phyloP scores from a whole-genome alignment of 2,329 filamentous ascomycete genomes.

The Leptodontidium sp. region DNA sequence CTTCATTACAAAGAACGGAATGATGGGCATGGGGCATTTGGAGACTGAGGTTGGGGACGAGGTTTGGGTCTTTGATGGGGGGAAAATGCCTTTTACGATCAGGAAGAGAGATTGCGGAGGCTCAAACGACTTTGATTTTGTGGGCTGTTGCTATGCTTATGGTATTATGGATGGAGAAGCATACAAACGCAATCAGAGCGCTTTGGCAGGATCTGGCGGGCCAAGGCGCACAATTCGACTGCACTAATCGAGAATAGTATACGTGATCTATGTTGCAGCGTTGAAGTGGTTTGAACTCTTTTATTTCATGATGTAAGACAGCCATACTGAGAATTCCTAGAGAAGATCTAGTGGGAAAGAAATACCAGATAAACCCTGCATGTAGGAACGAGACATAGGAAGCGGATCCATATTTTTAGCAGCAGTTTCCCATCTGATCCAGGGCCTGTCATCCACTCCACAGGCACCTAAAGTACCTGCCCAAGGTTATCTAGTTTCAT shows the following conservation, averaged over 20 bases:
- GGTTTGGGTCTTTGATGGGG: background rate
- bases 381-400: too few relatives aligned
- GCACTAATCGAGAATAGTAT: background rate
- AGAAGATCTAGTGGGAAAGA: too few relatives aligned
- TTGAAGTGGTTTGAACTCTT: too few relatives aligned
- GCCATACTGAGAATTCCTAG: too few relatives aligned
- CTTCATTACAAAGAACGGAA: background rate
- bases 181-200: background rate
- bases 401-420: too few relatives aligned
- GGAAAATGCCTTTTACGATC: background rate
- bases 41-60: background rate
- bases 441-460: too few relatives aligned
- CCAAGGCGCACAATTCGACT: background rate
- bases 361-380: too few relatives aligned
- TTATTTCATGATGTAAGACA: too few relatives aligned
- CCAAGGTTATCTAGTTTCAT: too few relatives aligned
- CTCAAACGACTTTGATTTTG: background rate
- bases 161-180: background rate
- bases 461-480: too few relatives aligned
- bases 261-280: too few relatives aligned
- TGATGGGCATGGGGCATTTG: conserved; percentile 3
- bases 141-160: conserved; percentile 5
- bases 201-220: background rate
- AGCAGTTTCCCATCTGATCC: too few relatives aligned
- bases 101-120: background rate